Base-by-base conservation (phyloP, 441 rosid genomes). In the Eruca vesicaria region DNA sequence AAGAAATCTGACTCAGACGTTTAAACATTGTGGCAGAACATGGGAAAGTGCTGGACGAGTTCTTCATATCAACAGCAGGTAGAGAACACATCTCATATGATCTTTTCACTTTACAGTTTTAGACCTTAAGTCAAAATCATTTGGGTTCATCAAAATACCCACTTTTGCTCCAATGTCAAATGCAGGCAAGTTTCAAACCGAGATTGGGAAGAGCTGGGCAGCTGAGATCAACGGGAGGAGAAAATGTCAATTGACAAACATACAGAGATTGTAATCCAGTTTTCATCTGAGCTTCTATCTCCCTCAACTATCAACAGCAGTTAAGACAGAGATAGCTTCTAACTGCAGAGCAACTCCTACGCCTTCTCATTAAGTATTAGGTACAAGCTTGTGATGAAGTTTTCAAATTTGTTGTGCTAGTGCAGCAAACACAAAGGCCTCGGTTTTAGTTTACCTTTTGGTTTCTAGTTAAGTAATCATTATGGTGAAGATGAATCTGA, bases 41-140 rank as follows among this genome's bases (percentile, higher is more conserved):
- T 15, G 97, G 89, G 60, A 88, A 89, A 87, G 92, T 87, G 81
- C 84, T 94, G 72, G 95, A 91, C 78, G 96, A 89, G 81, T 91
- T 89, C 85, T 91, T 91, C 84, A 82, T 87, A 65, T 94, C 98
- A 6, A 91, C 97, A 38, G 88, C 94, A 81, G 98, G 98, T 93
- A 83, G 52, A 76, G 48, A 36, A 53, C 33, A 68, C 33, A 14
- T 57, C 62, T 14, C 23, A 31, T 21, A 36, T 0, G 2, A n/a
- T 72, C 31, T 38, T 52, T 6, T 72, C 9, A 6, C 32, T 57
- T 57, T 29, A 69, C 15, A 31, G 33, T 63, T 12, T 9, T 19
- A 41, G n/a, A 48, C 12, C 0, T 31, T 3, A 69, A 16, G 20
- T 16, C 55, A 3, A 20, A 50, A 35, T 29, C 31, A 41, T 70